phyloP scores from a whole-genome alignment of 2,329 filamentous ascomycete species.

The Colletotrichum magnum region DNA sequence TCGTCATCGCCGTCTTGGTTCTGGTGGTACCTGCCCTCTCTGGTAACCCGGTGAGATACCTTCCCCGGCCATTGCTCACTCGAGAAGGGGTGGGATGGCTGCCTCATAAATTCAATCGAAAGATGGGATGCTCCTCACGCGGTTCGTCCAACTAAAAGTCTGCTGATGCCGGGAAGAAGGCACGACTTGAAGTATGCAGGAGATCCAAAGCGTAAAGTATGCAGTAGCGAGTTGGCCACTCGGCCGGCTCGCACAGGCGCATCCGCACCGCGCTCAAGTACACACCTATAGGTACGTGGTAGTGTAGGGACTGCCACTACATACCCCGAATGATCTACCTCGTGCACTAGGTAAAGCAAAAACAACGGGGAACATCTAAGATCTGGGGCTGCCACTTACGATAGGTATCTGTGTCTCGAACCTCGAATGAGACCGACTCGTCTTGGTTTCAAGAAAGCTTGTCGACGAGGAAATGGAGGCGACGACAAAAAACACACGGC shows the following conservation, averaged over 20 bases:
- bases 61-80: neutral
- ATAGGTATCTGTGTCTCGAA: neutral
- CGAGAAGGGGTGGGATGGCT: neutral
- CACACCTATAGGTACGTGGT: neutral
- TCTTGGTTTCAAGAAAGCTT: neutral
- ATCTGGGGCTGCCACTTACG: conserved; percentile 16
- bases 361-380: conserved; percentile 30
- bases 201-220: conserved; percentile 20
- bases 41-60: conserved; percentile 29
- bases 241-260: no score
- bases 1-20: conserved; percentile 36
- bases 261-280: neutral
- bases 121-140: conserved; percentile 25
- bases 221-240: no score
- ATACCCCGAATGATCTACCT: conserved; percentile 10
- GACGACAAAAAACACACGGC: no score
- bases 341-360: conserved; percentile 14
- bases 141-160: conserved; percentile 11
- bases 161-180: conserved; percentile 23
- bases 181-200: conserved; percentile 9
- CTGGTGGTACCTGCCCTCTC: conserved; percentile 26
- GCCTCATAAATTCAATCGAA: conserved; percentile 32
- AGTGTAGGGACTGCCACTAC: neutral
- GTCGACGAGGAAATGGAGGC: no score
- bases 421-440: conserved; percentile 11